These are phyloP conservation scores for Crataegus laevigata DNA, from an alignment of 306 rosid genomes.

Conservation along the genomic window DNA sequence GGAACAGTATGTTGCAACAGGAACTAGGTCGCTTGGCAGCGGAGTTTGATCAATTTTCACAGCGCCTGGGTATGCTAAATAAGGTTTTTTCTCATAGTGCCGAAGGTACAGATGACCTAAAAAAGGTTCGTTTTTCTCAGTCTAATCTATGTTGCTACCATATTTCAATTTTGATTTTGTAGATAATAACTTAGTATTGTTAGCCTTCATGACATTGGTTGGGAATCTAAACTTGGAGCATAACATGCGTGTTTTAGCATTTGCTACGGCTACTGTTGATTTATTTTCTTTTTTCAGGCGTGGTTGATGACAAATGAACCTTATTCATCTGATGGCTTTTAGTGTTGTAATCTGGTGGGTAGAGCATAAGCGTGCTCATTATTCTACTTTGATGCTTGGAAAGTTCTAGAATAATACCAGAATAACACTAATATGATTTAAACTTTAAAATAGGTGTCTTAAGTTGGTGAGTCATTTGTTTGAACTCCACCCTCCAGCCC, in stretches of 20 bases:
- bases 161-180: not conserved
- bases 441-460: not conserved
- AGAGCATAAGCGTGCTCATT: slow-evolving; percentile 8
- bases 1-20: slow-evolving; percentile 28
- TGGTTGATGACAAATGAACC: slow-evolving; percentile 17
- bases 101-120: slow-evolving; percentile 29
- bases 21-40: slow-evolving; percentile 53
- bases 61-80: slow-evolving; percentile 49
- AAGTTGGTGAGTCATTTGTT: not conserved
- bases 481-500: not conserved
- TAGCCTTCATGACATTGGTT: not conserved
- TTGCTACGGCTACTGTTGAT: slow-evolving; percentile 1
- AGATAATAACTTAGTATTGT: not conserved
- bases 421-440: not conserved
- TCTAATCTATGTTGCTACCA: not conserved
- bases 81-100: slow-evolving; percentile 31
- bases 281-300: slow-evolving; percentile 14
- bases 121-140: slow-evolving; percentile 56
- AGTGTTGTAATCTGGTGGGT: slow-evolving; percentile 16
- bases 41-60: slow-evolving; percentile 46
- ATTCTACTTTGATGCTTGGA: not conserved
- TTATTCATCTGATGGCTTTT: slow-evolving; percentile 21
- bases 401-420: not conserved
- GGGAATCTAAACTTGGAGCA: not conserved
- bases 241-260: slow-evolving; percentile 1